Base-by-base conservation (phyloP, 164 flowering plant species). In the Nymphaea thermarum region DNA sequence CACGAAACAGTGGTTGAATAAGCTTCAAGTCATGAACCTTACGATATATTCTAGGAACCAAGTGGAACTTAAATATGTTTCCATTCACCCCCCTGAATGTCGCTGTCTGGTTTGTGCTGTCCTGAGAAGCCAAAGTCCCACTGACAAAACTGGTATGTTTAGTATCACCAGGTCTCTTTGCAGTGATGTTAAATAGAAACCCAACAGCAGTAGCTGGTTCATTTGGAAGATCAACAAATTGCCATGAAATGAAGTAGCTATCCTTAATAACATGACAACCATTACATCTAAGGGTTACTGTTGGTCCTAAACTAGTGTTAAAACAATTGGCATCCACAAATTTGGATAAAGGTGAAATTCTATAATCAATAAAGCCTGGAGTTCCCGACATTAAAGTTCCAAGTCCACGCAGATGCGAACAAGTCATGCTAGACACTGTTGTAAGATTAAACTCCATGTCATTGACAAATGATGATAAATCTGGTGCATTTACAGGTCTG, bases 371-470 rank as follows among this genome's bases (percentile, higher is more conserved):
- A 68, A 79, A 83, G 42, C 90, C 90, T n/a, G 93, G 89, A 78
- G 65, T 85, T 62, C 96, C 94, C 14, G 75, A 63, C 63, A 84
- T 85, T 45, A 86, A 60, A 71, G 85, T 81, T 68, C 81, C 93
- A 69, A 86, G 88, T 66, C 81, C 85, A 41, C 89, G 97, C 68
- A 95, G 77, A 63, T 95, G 85, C 11, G 90, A 83, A 73, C 99
- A 95, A 77, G 85, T 92, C 99, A 95, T 92, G 65, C 84, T 84
- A 63, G 99, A 95, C 67, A 95, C 51, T 25, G 98, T 80, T 12
- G 98, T 95, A 70, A 95, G 82, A 64, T 89, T 95, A 68, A 92
- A 87, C 67, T 95, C 97, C 86, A 95, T 73, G 74, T 92, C 96
- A 78, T 86, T 95, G 63, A 68, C 47, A 72, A 95, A 92, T 51